Conservation (phyloP, 2,329 filamentous ascomycete genomes). For the Penicillium palitans region DNA sequence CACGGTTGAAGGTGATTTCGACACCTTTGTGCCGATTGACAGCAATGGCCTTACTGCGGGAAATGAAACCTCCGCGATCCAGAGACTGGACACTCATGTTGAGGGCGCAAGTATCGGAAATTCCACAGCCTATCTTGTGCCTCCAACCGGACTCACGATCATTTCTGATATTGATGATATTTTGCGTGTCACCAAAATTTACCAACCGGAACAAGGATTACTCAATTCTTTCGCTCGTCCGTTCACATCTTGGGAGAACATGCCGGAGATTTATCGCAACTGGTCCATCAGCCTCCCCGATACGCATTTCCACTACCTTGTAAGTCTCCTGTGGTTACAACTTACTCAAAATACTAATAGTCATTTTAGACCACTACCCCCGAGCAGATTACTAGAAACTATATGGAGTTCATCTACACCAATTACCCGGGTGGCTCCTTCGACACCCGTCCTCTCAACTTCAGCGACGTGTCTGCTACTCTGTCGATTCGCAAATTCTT, state of each 20-base stretch:
- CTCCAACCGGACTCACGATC: slow-evolving; percentile 67
- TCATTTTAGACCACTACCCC: slow-evolving; percentile 64
- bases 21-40: slow-evolving; percentile 65
- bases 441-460: slow-evolving; percentile 76
- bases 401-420: slow-evolving; percentile 75
- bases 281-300: slow-evolving; percentile 68
- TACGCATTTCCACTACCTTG: slow-evolving; percentile 75
- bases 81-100: slow-evolving; percentile 68
- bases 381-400: slow-evolving; percentile 73
- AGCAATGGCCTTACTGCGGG: slow-evolving; percentile 60
- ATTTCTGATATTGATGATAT: slow-evolving; percentile 80
- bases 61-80: slow-evolving; percentile 64
- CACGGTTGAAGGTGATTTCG: slow-evolving; percentile 69
- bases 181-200: slow-evolving; percentile 78
- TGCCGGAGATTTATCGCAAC: slow-evolving; percentile 76
- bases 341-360: not conserved
- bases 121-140: slow-evolving; percentile 74
- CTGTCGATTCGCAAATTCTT: slow-evolving; percentile 69
- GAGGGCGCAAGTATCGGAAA: slow-evolving; percentile 68
- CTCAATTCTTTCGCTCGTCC: slow-evolving; percentile 73
- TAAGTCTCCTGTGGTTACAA: not conserved
- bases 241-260: slow-evolving; percentile 73
- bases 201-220: slow-evolving; percentile 70
- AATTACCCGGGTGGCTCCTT: slow-evolving; percentile 76
- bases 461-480: slow-evolving; percentile 71